Evolutionary conservation across 495 filamentous ascomycete genomes (phyloP).

Genomic region (Aspergillus olivimuriae): DNA sequence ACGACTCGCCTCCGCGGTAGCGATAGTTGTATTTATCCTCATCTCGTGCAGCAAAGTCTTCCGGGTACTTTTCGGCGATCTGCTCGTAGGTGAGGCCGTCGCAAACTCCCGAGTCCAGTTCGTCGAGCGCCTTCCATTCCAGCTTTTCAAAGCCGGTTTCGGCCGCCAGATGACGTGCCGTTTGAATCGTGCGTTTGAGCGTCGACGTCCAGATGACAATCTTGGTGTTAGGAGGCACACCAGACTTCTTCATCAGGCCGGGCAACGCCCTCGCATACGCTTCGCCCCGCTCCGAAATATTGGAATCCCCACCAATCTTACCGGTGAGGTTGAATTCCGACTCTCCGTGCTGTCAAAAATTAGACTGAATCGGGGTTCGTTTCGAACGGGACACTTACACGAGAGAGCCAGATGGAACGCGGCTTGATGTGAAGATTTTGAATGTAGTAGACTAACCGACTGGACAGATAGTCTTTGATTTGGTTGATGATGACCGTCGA

Average conservation of each 20-base stretch:
- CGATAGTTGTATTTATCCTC: conserved; percentile 99
- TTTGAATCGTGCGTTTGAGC: conserved; percentile 84
- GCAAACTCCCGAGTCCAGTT: conserved; percentile 93
- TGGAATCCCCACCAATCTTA: conserved; percentile 85
- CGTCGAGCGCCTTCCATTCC: conserved; percentile 97
- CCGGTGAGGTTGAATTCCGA: conserved; percentile 84
- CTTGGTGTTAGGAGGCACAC: conserved; percentile 67
- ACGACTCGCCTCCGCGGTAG: conserved; percentile 93
- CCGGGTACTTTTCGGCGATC: conserved; percentile 82
- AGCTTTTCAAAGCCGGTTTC: conserved; percentile 76
- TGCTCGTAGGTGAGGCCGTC: conserved; percentile 93
- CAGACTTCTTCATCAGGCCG: conserved; percentile 68
- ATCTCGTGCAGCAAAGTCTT: conserved; percentile 90
- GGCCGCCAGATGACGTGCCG: conserved; percentile 65
- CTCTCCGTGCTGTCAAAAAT: conserved; percentile 70
- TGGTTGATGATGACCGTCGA: conserved; percentile 94
- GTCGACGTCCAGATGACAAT: conserved; percentile 98
- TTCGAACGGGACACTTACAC: conserved; percentile 49
- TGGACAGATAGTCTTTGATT: conserved; percentile 94
- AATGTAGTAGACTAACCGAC: conserved; percentile 91
- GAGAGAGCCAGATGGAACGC: conserved; percentile 94
- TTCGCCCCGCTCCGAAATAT: conserved; percentile 79
- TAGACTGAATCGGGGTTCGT: background rate
- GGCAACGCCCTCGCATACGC: conserved; percentile 79
- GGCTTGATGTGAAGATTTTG: conserved; percentile 98